Conservation (phyloP, 805 yeast species). For the Yarrowia sp. region DNA sequence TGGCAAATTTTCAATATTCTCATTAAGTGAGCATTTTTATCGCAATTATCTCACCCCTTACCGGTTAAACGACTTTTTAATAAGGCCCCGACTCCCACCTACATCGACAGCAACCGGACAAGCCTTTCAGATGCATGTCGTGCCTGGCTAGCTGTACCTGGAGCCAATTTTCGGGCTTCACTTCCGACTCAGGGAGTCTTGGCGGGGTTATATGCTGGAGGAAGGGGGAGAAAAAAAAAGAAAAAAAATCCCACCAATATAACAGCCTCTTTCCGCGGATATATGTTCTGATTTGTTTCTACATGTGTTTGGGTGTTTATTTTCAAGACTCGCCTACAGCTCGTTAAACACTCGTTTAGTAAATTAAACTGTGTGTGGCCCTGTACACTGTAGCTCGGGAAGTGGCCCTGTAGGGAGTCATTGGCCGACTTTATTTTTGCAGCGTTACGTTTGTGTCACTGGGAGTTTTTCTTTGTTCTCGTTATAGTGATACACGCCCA, state of each 20-base stretch:
- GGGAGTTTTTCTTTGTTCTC: neutral
- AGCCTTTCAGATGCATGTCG: neutral
- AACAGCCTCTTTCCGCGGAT: no score
- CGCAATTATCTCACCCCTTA: neutral
- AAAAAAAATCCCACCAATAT: no score
- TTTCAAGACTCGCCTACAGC: no score
- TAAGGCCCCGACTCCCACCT: neutral
- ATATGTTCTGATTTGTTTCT: no score
- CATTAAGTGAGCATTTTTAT: neutral
- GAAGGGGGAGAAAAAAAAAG: neutral
- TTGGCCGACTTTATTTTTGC: no score
- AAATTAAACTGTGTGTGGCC: no score
- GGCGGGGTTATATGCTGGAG: slow-evolving; percentile 7
- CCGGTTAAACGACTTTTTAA: neutral
- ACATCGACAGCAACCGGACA: neutral
- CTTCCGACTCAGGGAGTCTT: slow-evolving; percentile 19
- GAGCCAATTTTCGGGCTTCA: neutral
- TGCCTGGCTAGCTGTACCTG: slow-evolving; percentile 14
- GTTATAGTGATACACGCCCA: neutral
- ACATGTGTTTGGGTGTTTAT: no score
- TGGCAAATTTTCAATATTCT: neutral
- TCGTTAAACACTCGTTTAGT: no score
- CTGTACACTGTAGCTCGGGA: no score
- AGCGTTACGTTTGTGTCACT: no score
- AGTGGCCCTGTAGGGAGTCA: no score